Base-by-base conservation (phyloP, 352 stramenopile species). In the Phytopythium aichiense region DNA sequence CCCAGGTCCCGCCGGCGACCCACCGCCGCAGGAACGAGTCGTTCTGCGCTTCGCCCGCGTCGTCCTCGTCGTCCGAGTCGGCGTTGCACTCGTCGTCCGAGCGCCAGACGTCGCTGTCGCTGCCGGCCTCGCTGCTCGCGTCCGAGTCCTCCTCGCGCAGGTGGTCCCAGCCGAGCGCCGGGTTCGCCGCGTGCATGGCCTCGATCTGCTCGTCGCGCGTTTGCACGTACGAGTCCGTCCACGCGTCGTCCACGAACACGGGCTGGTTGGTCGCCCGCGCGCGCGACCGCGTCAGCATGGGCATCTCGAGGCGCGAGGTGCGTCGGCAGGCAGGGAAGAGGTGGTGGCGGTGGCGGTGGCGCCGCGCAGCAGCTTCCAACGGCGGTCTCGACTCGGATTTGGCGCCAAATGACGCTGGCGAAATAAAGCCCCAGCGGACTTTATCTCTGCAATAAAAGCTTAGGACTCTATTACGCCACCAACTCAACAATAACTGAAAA, bases 171-270 rank as follows among this genome's bases (percentile, higher is more conserved):
- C 70, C 61, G 22, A 63, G 63, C 52, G 78, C 69, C 50, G 71
- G 61, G 60, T 78, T 69, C 52, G 73, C 68, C 42, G 78, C 74
- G 60, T 88, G 60, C 58, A 89, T 70, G 30, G 82, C 81, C 61
- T 91, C 84, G 61, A 94, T 91, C 76, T 92, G 75, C 71, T 94
- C 82, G 66, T 94, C 84, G 63, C 91, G 91, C 11, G 79, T 77
- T 67, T 86, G 73, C 59, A 94, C 91, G 67, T 90, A 94, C 60
- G 71, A 72, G 73, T 94, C 84, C 55, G 85, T 92, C 84, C 84
- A 94, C 64, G 87, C 75, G 56, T 94, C 83, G 31, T 58, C 84
- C 60, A 90, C 81, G 60, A 94, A 92, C 48, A 92, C 76, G 28
- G 79, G 81, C 71, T 83, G 73, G 50, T 89, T 89, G 30, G 69